A percentile compares a stretch with the other conserved stretches of the same genome.
Conservation (phyloP, 2,329 filamentous ascomycete genomes). For the Mollisia scopiformis region DNA sequence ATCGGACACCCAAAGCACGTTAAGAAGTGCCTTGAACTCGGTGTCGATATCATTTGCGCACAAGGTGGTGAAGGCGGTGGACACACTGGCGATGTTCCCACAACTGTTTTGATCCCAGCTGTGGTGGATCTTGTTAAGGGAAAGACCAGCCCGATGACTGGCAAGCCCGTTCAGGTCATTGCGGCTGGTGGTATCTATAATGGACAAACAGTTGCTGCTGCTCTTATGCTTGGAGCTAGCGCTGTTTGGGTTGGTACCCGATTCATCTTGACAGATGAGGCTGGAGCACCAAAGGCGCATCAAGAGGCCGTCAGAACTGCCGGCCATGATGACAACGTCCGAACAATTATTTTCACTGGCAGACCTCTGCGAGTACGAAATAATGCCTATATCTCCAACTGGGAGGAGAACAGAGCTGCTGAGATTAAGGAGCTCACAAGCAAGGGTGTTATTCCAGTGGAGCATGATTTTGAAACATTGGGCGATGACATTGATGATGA, state of each 20-base stretch:
- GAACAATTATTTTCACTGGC: slow-evolving; percentile 98
- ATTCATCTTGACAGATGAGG: slow-evolving; percentile 93
- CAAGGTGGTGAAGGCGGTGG: slow-evolving; percentile 98
- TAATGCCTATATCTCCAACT: slow-evolving; percentile 93
- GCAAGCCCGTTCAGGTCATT: slow-evolving; percentile 85
- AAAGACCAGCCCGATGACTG: slow-evolving; percentile 84
- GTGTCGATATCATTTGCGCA: slow-evolving; percentile 95
- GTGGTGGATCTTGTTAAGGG: slow-evolving; percentile 82
- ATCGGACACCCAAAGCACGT: slow-evolving; percentile 99
- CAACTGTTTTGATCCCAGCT: slow-evolving; percentile 85
- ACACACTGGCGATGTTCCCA: slow-evolving; percentile 93
- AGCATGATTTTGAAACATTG: slow-evolving; percentile 89
- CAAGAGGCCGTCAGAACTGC: slow-evolving; percentile 94
- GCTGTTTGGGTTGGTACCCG: slow-evolving; percentile 97
- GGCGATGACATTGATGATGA: slow-evolving; percentile 68
- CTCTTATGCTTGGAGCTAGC: slow-evolving; percentile 88
- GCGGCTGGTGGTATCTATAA: slow-evolving; percentile 95
- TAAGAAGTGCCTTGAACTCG: slow-evolving; percentile 89
- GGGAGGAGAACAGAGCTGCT: slow-evolving; percentile 86
- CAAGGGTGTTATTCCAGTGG: slow-evolving; percentile 91
- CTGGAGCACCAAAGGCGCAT: slow-evolving; percentile 89
- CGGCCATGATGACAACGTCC: slow-evolving; percentile 92
- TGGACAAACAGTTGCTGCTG: slow-evolving; percentile 85
- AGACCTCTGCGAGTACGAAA: slow-evolving; percentile 91
- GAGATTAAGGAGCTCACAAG: slow-evolving; percentile 92